Evolutionary conservation across 1,139 yeast genomes (phyloP).

Genomic region (Pichia sp.): DNA sequence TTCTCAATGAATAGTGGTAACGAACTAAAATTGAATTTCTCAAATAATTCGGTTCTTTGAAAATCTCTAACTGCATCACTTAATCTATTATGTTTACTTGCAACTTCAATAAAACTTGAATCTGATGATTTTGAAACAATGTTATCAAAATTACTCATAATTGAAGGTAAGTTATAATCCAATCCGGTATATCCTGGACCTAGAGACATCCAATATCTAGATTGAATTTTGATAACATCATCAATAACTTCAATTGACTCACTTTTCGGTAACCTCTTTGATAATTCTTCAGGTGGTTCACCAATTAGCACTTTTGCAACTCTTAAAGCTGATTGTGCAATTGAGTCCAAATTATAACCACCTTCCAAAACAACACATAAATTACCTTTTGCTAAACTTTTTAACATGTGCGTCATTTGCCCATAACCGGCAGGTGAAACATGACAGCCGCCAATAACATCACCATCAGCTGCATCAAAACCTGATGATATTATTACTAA

Average conservation of each 20-base stretch:
- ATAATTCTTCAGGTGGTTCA: constrained; percentile 83
- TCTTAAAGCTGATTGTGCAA: constrained; percentile 83
- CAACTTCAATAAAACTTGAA: constrained; percentile 34
- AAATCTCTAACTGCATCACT: constrained; percentile 68
- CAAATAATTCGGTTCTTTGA: constrained; percentile 55
- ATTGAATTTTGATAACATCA: constrained; percentile 73
- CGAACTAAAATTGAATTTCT: constrained; percentile 52
- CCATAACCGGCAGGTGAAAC: constrained; percentile 96
- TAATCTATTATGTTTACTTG: constrained; percentile 37
- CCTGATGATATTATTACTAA: constrained; percentile 90
- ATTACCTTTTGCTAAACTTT: constrained; percentile 81
- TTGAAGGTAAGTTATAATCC: constrained; percentile 27
- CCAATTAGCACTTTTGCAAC: constrained; percentile 90
- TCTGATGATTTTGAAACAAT: constrained; percentile 17
- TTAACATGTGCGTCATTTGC: constrained; percentile 89
- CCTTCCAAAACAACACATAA: constrained; percentile 91
- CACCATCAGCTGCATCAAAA: constrained; percentile 98
- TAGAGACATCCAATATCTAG: constrained; percentile 83
- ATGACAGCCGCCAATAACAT: constrained; percentile 95
- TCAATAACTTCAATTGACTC: constrained; percentile 84
- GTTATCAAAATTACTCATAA: constrained; percentile 26
- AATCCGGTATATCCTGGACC: constrained; percentile 53
- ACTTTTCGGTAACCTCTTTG: constrained; percentile 54
- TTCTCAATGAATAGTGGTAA: constrained; percentile 59
- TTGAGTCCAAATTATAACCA: constrained; percentile 89